Percentiles rank a stretch among this genome's conserved stretches.
phyloP scores from a whole-genome alignment of 257 asterid species.

The Penstemon barbatus region DNA sequence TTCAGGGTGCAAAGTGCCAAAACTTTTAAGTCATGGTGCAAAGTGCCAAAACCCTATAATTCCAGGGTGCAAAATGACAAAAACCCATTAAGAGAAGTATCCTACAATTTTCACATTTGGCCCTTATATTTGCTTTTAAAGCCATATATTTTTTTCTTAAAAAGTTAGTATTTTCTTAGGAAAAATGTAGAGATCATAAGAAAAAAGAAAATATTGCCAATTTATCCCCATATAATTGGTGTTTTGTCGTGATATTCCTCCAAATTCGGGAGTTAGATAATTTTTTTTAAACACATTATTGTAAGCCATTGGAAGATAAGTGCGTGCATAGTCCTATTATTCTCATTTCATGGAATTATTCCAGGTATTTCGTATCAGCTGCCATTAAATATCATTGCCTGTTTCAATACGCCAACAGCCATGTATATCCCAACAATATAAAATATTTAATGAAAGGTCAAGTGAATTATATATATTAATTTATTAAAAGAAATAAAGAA shows the following conservation, averaged over 20 bases:
- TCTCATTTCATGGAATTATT: slow-evolving; percentile 14
- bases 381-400: background rate
- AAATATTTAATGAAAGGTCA: background rate
- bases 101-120: background rate
- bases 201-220: background rate
- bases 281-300: background rate
- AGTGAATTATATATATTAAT: background rate
- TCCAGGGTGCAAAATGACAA: too few relatives aligned
- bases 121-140: slow-evolving; percentile 6
- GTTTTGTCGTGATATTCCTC: background rate
- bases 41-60: too few relatives aligned
- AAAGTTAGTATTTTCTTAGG: background rate
- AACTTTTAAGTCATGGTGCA: too few relatives aligned
- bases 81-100: too few relatives aligned
- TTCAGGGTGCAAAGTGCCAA: too few relatives aligned
- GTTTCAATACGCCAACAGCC: slow-evolving; percentile 1
- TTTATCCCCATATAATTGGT: slow-evolving; percentile 19
- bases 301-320: background rate
- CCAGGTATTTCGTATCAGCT: slow-evolving; percentile 28
- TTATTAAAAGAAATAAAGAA: too few relatives aligned
- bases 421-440: background rate
- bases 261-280: background rate
- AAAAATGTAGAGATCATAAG: background rate
- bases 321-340: background rate
- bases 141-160: background rate